A percentile compares a stretch with the other conserved stretches of the same genome.
Conservation (phyloP, 2,329 filamentous ascomycete genomes). For the Macroventuria anomochaeta region DNA sequence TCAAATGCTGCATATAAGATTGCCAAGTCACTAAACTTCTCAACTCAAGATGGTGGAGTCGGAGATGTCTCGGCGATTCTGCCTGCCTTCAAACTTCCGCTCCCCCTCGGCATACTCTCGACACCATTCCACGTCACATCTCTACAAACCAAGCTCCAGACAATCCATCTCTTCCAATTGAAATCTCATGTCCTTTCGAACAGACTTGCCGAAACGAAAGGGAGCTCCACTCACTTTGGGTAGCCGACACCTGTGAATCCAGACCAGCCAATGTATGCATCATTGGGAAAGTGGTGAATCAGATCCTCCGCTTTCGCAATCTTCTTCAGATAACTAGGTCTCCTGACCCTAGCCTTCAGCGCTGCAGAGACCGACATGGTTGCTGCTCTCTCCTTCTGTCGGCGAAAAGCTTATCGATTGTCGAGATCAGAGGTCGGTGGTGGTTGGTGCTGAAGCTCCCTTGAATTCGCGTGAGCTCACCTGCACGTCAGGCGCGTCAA, state of each 20-base stretch:
- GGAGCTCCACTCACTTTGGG: constrained; percentile 70
- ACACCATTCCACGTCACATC: constrained; percentile 9
- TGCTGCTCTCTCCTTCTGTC: background rate
- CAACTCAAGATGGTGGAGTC: background rate
- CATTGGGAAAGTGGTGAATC: constrained; percentile 80
- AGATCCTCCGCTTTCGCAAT: constrained; percentile 80
- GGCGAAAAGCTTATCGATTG: constrained; percentile 12
- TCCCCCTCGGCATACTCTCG: constrained; percentile 33
- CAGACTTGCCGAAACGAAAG: background rate
- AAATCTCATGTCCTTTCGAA: background rate
- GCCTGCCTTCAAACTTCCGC: constrained; percentile 32
- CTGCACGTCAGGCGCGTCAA: constrained; percentile 11
- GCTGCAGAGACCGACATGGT: constrained; percentile 69
- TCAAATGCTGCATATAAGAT: background rate
- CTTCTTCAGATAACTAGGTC: constrained; percentile 81
- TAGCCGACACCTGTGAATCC: constrained; percentile 91
- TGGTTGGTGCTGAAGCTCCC: constrained; percentile 16
- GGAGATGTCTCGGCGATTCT: constrained; percentile 31
- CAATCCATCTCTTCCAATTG: constrained; percentile 1
- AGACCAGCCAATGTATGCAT: constrained; percentile 87
- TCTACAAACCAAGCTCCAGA: constrained; percentile 7
- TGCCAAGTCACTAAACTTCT: background rate
- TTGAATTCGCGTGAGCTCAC: constrained; percentile 13
- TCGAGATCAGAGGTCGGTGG: constrained; percentile 11
- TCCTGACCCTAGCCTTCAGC: constrained; percentile 75